Evolutionary conservation across 495 filamentous ascomycete genomes (phyloP).

Genomic region (Cercophora samala): DNA sequence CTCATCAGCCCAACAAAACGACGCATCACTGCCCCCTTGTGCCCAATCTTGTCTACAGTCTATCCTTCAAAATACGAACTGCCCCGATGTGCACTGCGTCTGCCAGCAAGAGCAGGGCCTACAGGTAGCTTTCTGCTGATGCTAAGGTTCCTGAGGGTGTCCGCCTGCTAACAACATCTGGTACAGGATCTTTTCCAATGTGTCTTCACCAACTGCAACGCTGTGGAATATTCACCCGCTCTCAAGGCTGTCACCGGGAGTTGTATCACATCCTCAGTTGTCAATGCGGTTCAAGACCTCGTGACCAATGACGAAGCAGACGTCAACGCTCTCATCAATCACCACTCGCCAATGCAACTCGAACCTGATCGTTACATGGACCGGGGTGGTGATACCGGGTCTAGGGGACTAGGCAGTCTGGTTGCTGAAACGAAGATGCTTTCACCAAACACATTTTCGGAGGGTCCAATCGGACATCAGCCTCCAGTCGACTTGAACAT

Average conservation of each 20-base stretch:
- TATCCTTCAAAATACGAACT: conserved; percentile 3
- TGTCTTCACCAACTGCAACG: conserved; percentile 27
- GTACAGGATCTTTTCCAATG: conserved; percentile 25
- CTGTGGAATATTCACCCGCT: conserved; percentile 22
- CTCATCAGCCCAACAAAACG: conserved; percentile 13
- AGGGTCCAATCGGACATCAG: background rate
- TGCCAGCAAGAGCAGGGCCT: conserved; percentile 20
- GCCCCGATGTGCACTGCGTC: conserved; percentile 13
- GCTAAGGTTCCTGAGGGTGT: too few relatives aligned
- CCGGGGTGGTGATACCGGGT: conserved; percentile 12
- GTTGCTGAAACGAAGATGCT: conserved; percentile 10
- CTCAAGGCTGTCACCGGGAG: conserved; percentile 18
- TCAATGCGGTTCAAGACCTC: conserved; percentile 29
- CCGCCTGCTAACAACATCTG: conserved; percentile 2
- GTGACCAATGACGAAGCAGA: conserved; percentile 28
- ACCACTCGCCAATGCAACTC: conserved; percentile 16
- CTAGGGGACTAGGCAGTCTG: background rate
- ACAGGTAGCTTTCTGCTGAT: conserved; percentile 17
- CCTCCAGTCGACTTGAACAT: conserved; percentile 26
- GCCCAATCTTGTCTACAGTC: conserved; percentile 16
- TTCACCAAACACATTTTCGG: background rate
- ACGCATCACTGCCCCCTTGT: conserved; percentile 19
- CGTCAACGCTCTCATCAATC: conserved; percentile 34
- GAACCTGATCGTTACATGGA: conserved; percentile 17
- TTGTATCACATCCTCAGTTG: conserved; percentile 40